A percentile compares a stretch with the other conserved stretches of the same genome.
Conservation (phyloP, 345 rosid genomes). For the Excoecaria agallocha region DNA sequence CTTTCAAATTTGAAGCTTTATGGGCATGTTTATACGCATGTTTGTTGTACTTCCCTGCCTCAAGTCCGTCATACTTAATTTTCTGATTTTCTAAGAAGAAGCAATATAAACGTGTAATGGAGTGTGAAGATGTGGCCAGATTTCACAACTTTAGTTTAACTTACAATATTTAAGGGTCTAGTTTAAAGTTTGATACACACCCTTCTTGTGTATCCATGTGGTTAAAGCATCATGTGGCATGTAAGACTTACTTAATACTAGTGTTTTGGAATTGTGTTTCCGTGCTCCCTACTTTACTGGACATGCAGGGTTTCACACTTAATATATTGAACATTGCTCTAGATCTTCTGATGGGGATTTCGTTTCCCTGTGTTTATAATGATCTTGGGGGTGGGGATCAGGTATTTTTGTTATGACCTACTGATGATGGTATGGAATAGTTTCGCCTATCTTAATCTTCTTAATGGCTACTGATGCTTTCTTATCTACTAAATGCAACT, state of each 20-base stretch:
- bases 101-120: background rate
- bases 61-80: background rate
- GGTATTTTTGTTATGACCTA: background rate
- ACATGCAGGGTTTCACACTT: background rate
- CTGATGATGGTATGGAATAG: constrained; percentile 4
- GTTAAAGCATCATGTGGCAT: background rate
- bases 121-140: background rate
- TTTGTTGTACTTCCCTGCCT: background rate
- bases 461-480: background rate
- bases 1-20: background rate
- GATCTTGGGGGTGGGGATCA: background rate
- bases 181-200: background rate
- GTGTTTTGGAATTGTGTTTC: background rate
- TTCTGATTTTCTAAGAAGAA: background rate
- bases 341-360: background rate
- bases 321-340: background rate
- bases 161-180: background rate
- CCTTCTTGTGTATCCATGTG: background rate
- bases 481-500: background rate
- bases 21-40: background rate
- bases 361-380: background rate
- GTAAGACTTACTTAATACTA: background rate
- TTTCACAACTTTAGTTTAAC: background rate
- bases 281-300: background rate
- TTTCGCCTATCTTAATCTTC: background rate